Percentiles rank a stretch among this genome's conserved stretches.
Evolutionary conservation across 805 yeast species (phyloP).

Genomic region (Cyberlindnera samutprakarnensis): DNA sequence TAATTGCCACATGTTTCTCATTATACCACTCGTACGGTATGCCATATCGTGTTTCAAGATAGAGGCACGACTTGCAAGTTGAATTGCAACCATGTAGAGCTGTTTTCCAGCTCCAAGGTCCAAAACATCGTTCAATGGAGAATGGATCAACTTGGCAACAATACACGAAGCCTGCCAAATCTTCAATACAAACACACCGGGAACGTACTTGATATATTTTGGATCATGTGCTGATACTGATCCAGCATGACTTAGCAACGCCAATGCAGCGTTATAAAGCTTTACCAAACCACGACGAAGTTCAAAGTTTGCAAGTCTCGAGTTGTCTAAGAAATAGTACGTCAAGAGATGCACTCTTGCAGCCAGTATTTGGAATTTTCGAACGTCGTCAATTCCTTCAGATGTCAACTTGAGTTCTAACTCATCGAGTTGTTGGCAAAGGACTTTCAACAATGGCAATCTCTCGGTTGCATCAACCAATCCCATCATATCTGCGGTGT

Average conservation of each 20-base stretch:
- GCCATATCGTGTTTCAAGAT: constrained; percentile 89
- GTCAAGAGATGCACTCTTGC: constrained; percentile 79
- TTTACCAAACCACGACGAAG: constrained; percentile 66
- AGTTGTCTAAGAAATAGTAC: constrained; percentile 67
- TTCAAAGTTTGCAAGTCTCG: constrained; percentile 38
- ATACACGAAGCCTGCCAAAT: constrained; percentile 92
- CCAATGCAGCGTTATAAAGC: constrained; percentile 73
- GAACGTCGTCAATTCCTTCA: constrained; percentile 52
- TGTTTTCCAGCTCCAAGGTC: constrained; percentile 68
- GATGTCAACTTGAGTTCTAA: constrained; percentile 51
- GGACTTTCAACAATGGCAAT: constrained; percentile 62
- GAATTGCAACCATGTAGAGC: constrained; percentile 59
- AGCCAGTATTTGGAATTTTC: constrained; percentile 61
- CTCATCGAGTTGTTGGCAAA: constrained; percentile 68
- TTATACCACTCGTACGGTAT: constrained; percentile 85
- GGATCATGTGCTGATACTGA: constrained; percentile 51
- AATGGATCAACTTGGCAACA: constrained; percentile 70
- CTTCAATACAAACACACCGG: constrained; percentile 72
- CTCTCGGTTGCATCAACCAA: constrained; percentile 62
- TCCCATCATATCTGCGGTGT: constrained; percentile 59
- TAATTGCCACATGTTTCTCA: constrained; percentile 90
- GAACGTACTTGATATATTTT: constrained; percentile 66
- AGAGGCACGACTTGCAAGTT: constrained; percentile 69
- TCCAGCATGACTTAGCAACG: constrained; percentile 60
- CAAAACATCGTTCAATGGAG: constrained; percentile 56